Evolutionary conservation across 2,329 filamentous ascomycete species (phyloP).

Genomic region (Catunica adiposa): DNA sequence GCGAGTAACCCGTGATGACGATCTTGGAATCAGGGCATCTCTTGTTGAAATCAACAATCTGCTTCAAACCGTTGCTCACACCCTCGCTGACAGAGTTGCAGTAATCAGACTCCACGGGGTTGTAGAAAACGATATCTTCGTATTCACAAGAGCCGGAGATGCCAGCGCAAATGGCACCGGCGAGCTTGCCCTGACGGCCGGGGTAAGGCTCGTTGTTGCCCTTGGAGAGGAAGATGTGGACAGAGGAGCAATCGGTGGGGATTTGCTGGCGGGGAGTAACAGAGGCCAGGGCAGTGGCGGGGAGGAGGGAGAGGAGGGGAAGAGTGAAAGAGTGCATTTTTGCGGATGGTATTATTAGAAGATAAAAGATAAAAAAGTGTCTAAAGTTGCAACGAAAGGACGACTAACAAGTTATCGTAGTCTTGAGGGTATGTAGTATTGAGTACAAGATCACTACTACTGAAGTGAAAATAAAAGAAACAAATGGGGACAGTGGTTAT

Average conservation of each 20-base stretch:
- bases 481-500: not conserved
- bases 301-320: not conserved
- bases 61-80: slow-evolving; percentile 20
- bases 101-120: slow-evolving; percentile 20
- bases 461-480: not conserved
- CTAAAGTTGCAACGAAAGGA: not conserved
- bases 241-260: slow-evolving; percentile 17
- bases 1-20: slow-evolving; percentile 27
- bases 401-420: not conserved
- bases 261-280: slow-evolving; percentile 3
- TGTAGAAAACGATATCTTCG: slow-evolving; percentile 22
- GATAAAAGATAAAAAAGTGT: not conserved
- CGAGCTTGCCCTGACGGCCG: slow-evolving; percentile 19
- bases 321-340: not conserved
- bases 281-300: not conserved
- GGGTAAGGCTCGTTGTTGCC: slow-evolving; percentile 21
- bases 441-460: not conserved
- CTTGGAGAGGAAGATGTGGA: slow-evolving; percentile 20
- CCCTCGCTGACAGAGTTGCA: slow-evolving; percentile 25
- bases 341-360: not conserved
- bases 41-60: slow-evolving; percentile 26
- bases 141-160: slow-evolving; percentile 19
- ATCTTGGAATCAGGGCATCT: slow-evolving; percentile 26
- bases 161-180: slow-evolving; percentile 19
- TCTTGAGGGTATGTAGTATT: not conserved